phyloP scores from a whole-genome alignment of 768 basidiomycete genomes.

The Mycena sanguinolenta region DNA sequence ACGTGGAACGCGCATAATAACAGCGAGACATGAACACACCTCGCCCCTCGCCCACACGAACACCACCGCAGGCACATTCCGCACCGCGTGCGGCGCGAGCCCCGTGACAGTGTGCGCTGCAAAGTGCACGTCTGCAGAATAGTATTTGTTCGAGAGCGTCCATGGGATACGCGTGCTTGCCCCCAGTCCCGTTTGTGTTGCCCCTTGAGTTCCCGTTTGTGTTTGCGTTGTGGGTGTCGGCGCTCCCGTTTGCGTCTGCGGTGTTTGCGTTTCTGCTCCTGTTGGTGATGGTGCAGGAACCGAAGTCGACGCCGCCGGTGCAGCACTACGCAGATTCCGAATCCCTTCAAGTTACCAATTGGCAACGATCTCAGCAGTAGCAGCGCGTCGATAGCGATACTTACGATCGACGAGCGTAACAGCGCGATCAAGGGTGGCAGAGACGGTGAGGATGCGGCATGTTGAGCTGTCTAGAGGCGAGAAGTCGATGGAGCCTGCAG shows the following conservation, averaged over 20 bases:
- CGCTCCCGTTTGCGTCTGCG: too few relatives aligned
- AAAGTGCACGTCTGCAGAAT: slow-evolving; percentile 83
- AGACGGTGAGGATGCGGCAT: slow-evolving; percentile 52
- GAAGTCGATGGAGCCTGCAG: slow-evolving; percentile 30
- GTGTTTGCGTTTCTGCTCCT: slow-evolving; percentile 3
- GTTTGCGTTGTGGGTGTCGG: too few relatives aligned
- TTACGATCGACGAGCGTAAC: slow-evolving; percentile 47
- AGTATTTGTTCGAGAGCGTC: slow-evolving; percentile 87
- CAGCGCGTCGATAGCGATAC: slow-evolving; percentile 31
- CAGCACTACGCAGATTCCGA: slow-evolving; percentile 10
- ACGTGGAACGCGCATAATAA: slow-evolving; percentile 7
- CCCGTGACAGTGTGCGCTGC: slow-evolving; percentile 61
- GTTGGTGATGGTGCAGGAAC: neutral
- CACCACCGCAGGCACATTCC: slow-evolving; percentile 75
- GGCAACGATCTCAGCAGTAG: slow-evolving; percentile 24
- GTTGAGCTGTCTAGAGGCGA: slow-evolving; percentile 38
- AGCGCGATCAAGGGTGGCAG: slow-evolving; percentile 46
- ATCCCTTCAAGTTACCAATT: slow-evolving; percentile 15
- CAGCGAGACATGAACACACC: slow-evolving; percentile 64
- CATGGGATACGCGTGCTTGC: slow-evolving; percentile 64
- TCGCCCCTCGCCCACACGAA: slow-evolving; percentile 79
- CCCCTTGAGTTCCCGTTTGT: neutral
- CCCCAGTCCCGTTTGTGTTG: slow-evolving; percentile 35
- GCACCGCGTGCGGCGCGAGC: slow-evolving; percentile 55
- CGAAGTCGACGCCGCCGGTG: slow-evolving; percentile 26